Conservation (phyloP, 805 yeast genomes). For the Yueomyces sinensis region DNA sequence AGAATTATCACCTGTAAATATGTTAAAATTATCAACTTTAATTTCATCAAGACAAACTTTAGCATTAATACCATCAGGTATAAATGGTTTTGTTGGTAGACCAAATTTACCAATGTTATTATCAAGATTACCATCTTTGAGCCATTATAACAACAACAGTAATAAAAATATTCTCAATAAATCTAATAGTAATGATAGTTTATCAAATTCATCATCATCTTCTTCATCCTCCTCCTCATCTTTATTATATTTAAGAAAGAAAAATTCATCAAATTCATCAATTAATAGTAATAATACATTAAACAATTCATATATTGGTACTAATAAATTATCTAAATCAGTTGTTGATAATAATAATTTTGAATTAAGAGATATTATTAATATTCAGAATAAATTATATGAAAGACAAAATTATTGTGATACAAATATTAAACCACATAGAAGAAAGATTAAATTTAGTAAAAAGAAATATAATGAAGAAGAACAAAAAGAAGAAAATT, state of each 20-base stretch:
- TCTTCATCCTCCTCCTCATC: neutral
- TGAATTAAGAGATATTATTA: conserved; percentile 17
- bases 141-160: neutral
- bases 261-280: neutral
- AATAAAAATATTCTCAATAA: conserved; percentile 2
- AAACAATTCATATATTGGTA: neutral
- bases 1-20: conserved; percentile 50
- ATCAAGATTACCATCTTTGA: conserved; percentile 21
- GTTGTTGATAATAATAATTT: conserved; percentile 11
- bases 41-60: conserved; percentile 70
- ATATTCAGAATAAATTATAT: conserved; percentile 21
- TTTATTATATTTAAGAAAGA: no score
- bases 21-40: conserved; percentile 53
- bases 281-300: neutral
- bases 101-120: conserved; percentile 21
- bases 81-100: conserved; percentile 21
- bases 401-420: conserved; percentile 10
- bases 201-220: neutral
- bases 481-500: no score
- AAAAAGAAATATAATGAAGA: neutral
- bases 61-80: conserved; percentile 33
- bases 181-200: neutral
- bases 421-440: conserved; percentile 14
- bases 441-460: conserved; percentile 15
- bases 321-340: neutral